Evolutionary conservation across 352 stramenopile species (phyloP), one percentile per base, ranked within the genome.

Genomic region (Globisporangium apiculatum): DNA sequence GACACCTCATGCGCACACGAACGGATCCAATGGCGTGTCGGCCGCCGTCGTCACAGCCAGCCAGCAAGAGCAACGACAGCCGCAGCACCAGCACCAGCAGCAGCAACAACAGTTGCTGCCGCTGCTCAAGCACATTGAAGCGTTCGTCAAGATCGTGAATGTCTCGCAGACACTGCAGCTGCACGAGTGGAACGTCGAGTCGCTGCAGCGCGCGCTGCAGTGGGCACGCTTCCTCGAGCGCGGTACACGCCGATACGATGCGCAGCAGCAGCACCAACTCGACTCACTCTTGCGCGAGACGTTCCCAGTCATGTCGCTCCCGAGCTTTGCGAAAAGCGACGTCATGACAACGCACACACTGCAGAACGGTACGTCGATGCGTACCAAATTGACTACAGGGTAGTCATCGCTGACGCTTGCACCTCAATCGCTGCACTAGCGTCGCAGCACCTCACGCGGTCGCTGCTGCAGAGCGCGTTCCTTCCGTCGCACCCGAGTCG

Each of bases 381-480:
- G 24, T 31, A 31, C 24, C 24, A 31, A 2, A 31, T 31, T 31
- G 24, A 31, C 24, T 3, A 3, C 24, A 31, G 24, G 24, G 24
- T 31, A 31, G 24, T 31, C 24, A 31, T 31, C 2, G 24, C 24
- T 31, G 24, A 31, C 24, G 24, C 24, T 31, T 31, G 24, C 24
- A 31, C 31, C 5, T 41, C 31, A 10, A 17, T 5, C 35, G 12
- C 31, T 18, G 3, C 2, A 7, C 6, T 18, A 55, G 72, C 72
- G 10, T 61, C 71, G 35, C 18, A 71, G 46, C 68, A 80, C 51
- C 54, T 84, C 40, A 56, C 76, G 50, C 61, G 58, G 9, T 72
- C 75, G n/a, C 67, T 82, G 49, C 53, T 82, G n/a, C 66, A 81
- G 57, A 85, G 75, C 58, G 66, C 71, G n/a, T 85, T 73, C 51